Base-by-base conservation (phyloP, 2,329 filamentous ascomycete genomes). In the Didymella glomerata region DNA sequence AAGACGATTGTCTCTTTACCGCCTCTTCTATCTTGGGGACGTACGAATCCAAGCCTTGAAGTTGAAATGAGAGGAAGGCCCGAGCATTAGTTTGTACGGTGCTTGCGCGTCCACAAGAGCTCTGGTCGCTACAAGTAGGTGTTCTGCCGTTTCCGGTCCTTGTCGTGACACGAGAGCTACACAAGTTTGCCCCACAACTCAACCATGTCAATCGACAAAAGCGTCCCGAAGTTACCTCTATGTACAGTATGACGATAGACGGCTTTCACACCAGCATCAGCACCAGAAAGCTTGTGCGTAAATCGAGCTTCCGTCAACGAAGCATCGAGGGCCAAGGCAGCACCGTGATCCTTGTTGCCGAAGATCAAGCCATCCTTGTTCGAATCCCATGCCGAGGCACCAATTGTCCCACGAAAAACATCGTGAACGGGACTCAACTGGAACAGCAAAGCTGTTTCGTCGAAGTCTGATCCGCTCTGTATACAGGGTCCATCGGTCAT, bases 341-440 rank as follows among this genome's bases (percentile, higher is more conserved):
- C 40, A 27, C 49, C 49, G 7, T 45, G 10, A 8, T 52, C 20
- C 24, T 25, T 45, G 7, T 36, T 9, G 27, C 49, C 40, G 16
- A 52, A 52, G 20, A 44, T 36, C n/a, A 27, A 18, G 4, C 28
- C 40, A 20, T 45, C 18, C 6, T 36, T 14, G 20, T 16, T 14
- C 8, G 4, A 32, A 32, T n/a, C n/a, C 38, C 38, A 52, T 25
- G 28, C 51, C 10, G 44, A 28, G 4, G 8, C 14, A 11, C 42
- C 51, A 20, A 40, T 22, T 27, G n/a, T 27, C 5, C 51, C 51
- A 10, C 32, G 41, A 24, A 54, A 54, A 4, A 47, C 51, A 14
- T 54, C 32, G 24, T 47, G 42, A 4, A 25, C 9, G 40, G 51
- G 51, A 27, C 51, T 54, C n/a, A 47, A 4, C 25, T 54, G 42